A percentile compares a stretch with the other conserved stretches of the same genome.
These are phyloP conservation scores for Pterulicium gracile DNA, from an alignment of 1,284 basidiomycete species.

Conservation along the genomic window DNA sequence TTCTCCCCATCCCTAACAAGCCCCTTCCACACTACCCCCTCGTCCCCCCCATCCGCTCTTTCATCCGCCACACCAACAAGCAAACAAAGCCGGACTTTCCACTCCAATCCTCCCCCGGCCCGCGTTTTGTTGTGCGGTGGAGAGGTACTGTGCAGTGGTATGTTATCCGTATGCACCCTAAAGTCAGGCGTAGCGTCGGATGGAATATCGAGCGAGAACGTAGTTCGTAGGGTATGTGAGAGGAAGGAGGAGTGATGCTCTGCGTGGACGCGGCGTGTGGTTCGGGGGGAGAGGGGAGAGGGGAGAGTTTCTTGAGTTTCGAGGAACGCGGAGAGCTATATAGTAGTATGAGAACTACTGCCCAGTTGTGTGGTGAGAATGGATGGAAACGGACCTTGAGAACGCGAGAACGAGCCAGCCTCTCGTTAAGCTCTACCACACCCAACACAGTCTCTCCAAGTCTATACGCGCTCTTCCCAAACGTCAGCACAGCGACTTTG, in stretches of 20 bases:
- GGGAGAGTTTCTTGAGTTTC: conserved; percentile 82
- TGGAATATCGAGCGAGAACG: conserved; percentile 84
- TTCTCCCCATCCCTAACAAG: conserved; percentile 43
- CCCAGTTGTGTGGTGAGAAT: conserved; percentile 4
- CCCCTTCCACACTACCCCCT: conserved; percentile 43
- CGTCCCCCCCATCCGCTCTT: conserved; percentile 28
- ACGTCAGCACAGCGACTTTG: conserved; percentile 81
- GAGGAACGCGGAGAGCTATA: conserved; percentile 71
- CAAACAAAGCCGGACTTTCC: conserved; percentile 76
- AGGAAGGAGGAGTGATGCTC: conserved; percentile 74
- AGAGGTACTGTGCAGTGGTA: neutral
- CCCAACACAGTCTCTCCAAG: conserved; percentile 85
- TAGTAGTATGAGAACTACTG: neutral
- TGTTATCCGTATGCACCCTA: conserved; percentile 27
- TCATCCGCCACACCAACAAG: conserved; percentile 60
- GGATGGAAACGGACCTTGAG: conserved; percentile 49
- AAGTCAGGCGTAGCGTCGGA: conserved; percentile 83
- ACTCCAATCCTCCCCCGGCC: conserved; percentile 68
- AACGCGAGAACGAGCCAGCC: conserved; percentile 47
- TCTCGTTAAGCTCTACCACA: conserved; percentile 76
- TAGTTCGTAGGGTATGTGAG: conserved; percentile 58
- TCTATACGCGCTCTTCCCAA: conserved; percentile 81
- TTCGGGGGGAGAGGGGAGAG: conserved; percentile 30
- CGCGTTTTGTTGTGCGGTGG: too few species aligned
- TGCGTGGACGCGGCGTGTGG: conserved; percentile 65